phyloP scores from a whole-genome alignment of 1,139 yeast genomes.

The Nakaseomyces bracarensis region DNA sequence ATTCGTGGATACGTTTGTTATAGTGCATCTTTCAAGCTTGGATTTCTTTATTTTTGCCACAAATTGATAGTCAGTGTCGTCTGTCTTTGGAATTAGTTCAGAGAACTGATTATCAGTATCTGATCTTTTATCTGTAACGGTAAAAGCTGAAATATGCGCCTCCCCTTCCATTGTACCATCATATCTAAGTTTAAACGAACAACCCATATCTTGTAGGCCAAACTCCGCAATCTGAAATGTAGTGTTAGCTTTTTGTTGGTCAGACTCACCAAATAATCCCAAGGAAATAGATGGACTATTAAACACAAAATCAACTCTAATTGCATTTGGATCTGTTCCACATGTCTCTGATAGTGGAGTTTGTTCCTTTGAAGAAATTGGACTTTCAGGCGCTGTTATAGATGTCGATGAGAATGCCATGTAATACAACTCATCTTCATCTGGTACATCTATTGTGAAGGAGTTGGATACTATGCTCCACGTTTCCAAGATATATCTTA shows the following conservation, averaged over 20 bases:
- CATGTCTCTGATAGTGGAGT: not conserved
- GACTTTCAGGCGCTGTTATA: not conserved
- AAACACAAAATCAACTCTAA: conserved; percentile 44
- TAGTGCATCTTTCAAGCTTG: conserved; percentile 37
- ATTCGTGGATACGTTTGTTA: conserved; percentile 49
- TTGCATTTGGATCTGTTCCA: not conserved
- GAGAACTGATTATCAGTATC: conserved; percentile 60
- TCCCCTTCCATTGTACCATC: conserved; percentile 54
- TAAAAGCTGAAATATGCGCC: conserved; percentile 61
- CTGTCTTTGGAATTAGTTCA: conserved; percentile 67
- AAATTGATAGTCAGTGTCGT: conserved; percentile 63
- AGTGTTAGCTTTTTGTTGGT: conserved; percentile 23
- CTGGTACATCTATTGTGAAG: conserved; percentile 36
- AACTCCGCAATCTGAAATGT: not conserved
- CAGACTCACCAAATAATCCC: conserved; percentile 55
- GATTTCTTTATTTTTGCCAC: conserved; percentile 45
- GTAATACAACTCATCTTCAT: conserved; percentile 4
- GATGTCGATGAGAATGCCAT: not conserved
- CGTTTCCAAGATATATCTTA: conserved; percentile 49
- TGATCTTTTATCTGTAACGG: conserved; percentile 65
- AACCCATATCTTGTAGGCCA: conserved; percentile 45
- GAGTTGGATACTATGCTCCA: conserved; percentile 53
- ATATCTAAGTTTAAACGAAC: conserved; percentile 44
- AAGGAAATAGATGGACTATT: conserved; percentile 56
- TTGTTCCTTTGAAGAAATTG: not conserved